Conservation (phyloP, 495 filamentous ascomycete genomes). For the Geoglossum glabrum region DNA sequence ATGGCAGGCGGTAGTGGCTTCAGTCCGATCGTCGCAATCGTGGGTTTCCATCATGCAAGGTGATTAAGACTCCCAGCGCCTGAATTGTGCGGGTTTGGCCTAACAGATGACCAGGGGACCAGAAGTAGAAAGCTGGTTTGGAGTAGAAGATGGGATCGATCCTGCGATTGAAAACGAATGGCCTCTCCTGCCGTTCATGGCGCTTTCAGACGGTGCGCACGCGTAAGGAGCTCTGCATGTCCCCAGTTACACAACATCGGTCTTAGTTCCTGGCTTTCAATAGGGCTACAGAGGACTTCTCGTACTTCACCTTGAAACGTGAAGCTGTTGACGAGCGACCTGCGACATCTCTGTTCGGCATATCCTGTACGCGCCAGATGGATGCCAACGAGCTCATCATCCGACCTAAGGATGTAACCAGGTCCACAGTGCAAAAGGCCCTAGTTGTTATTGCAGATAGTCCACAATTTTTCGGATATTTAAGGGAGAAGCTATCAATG, state of each 20-base stretch:
- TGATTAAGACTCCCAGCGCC: conserved; percentile 17
- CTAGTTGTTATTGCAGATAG: conserved; percentile 92
- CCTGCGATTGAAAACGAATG: conserved; percentile 79
- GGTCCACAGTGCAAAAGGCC: conserved; percentile 92
- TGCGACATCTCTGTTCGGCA: conserved; percentile 84
- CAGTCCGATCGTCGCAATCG: conserved; percentile 58
- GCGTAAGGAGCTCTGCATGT: conserved; percentile 31
- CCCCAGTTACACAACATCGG: not conserved
- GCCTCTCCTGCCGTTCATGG: conserved; percentile 89
- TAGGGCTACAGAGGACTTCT: conserved; percentile 83
- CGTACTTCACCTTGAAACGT: conserved; percentile 83
- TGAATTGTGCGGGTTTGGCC: not conserved
- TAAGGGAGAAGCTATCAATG: conserved; percentile 62
- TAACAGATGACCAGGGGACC: conserved; percentile 32
- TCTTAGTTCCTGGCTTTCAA: not conserved
- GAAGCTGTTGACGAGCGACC: conserved; percentile 34
- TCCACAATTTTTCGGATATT: conserved; percentile 33
- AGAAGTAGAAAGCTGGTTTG: conserved; percentile 85
- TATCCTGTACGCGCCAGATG: conserved; percentile 83
- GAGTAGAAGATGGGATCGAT: conserved; percentile 53
- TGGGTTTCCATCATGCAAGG: conserved; percentile 93
- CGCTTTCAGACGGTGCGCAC: conserved; percentile 89
- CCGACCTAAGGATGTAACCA: conserved; percentile 71
- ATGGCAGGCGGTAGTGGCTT: not conserved
- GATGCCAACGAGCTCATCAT: conserved; percentile 57